Evolutionary conservation across 2,329 filamentous ascomycete species (phyloP), one percentile per base, ranked within the genome.

Genomic region (Colletotrichum sp.): DNA sequence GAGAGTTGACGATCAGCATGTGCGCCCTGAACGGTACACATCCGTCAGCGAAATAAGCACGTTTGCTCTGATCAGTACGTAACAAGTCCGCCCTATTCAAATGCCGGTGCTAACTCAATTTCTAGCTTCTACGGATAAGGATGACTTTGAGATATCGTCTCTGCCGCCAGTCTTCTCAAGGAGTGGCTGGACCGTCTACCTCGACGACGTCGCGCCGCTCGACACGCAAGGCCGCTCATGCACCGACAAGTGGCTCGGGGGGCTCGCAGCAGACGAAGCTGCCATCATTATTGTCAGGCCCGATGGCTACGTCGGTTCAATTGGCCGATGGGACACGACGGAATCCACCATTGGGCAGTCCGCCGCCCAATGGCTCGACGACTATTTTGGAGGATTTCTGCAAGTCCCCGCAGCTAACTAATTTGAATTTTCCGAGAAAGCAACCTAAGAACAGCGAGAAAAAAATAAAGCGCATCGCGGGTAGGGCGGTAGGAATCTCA

Each of bases 141-240:
- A 86, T 5, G 87, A 90, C 3, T 88, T 95, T 60, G 94, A 95
- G 81, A 88, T 95, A 30, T 87, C 88, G 3, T 90, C 94, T 79
- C 84, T 95, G n/a, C 93, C 93, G 0, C 81, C 85, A 0, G 81
- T 92, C n/a, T 82, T 95, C 44, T 89, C 92, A 78, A 88, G 91
- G 66, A 93, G 92, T 81, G 88, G 89, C 32, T 95, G 93, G 92
- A 94, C 93, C 0, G 88, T 95, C 74, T 95, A 95, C 81, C 86
- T 95, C 0, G 94, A 95, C 80, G 88, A 95, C 81, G 84, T 92
- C 18, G 87, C 88, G 30, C 89, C 90, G 78, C 89, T 87, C 69
- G 89, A 92, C 71, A 90, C 88, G 5, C 86, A 87, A 24, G 86
- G 87, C 30, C 80, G 84, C 34, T 82, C 87, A 34, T 93, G 91